Percentiles rank a stretch among this genome's conserved stretches.
Conservation (phyloP, 1,139 yeast genomes). For the Taphrina deformans region DNA sequence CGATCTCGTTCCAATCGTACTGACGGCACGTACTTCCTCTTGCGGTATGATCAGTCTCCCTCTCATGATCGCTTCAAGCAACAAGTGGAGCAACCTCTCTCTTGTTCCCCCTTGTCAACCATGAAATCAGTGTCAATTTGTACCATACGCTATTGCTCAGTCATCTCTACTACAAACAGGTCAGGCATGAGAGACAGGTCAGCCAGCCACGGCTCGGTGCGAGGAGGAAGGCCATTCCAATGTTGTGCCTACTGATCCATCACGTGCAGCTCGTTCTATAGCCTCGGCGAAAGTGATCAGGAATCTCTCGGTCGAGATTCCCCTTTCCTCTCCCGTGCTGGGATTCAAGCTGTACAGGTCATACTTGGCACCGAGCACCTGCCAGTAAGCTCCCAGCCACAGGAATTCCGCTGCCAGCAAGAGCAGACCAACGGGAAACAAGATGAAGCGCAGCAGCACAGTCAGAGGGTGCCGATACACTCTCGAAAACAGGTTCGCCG, state of each 20-base stretch:
- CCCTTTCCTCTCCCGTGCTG: constrained; percentile 6
- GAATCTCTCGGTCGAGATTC: background rate
- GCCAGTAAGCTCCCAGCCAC: constrained; percentile 18
- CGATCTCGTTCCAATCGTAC: too few species aligned
- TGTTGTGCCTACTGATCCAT: background rate
- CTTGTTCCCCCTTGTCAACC: too few species aligned
- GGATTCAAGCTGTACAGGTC: constrained; percentile 7
- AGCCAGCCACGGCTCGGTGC: too few species aligned
- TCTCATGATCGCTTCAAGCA: too few species aligned
- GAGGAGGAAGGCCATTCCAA: background rate
- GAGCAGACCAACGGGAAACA: constrained; percentile 15
- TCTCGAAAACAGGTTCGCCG: background rate
- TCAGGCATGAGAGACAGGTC: too few species aligned
- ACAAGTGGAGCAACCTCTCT: too few species aligned
- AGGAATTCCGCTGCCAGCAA: background rate
- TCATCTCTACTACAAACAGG: too few species aligned
- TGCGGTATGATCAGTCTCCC: too few species aligned
- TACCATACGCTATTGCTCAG: too few species aligned
- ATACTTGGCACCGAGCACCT: constrained; percentile 3
- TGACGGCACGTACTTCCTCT: too few species aligned
- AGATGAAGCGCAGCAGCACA: background rate
- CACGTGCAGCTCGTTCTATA: background rate
- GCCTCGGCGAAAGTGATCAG: background rate
- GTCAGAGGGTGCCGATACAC: background rate
- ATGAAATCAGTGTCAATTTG: too few species aligned